Evolutionary conservation across 768 basidiomycete species (phyloP).

Genomic region (Fomitopsis serialis): DNA sequence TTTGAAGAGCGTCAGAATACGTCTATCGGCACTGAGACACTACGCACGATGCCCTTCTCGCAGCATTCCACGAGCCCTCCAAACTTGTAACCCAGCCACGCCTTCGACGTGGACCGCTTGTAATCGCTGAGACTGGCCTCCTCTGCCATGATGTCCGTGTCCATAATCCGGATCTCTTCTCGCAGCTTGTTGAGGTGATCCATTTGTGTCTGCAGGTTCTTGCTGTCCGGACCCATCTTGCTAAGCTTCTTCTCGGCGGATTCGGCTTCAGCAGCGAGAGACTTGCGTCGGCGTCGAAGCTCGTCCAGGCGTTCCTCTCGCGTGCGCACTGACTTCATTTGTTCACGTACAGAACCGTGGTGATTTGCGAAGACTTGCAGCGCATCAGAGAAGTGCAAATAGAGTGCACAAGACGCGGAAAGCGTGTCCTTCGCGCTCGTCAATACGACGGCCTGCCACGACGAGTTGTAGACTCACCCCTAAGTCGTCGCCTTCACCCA

Average conservation of each 20-base stretch:
- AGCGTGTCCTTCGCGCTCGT: slow-evolving; percentile 57
- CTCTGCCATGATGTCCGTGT: slow-evolving; percentile 78
- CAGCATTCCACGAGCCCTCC: slow-evolving; percentile 80
- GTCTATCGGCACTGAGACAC: neutral
- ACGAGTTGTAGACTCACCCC: slow-evolving; percentile 42
- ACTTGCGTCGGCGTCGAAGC: slow-evolving; percentile 62
- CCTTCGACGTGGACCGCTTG: slow-evolving; percentile 65
- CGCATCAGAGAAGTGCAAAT: slow-evolving; percentile 62
- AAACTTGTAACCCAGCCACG: slow-evolving; percentile 81
- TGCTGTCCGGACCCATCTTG: slow-evolving; percentile 89
- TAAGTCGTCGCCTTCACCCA: slow-evolving; percentile 80
- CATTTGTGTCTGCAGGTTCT: slow-evolving; percentile 70
- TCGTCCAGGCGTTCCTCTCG: slow-evolving; percentile 82
- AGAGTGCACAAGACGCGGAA: slow-evolving; percentile 59
- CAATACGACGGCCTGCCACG: neutral
- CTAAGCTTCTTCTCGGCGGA: slow-evolving; percentile 81
- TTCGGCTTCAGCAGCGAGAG: slow-evolving; percentile 67
- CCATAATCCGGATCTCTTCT: slow-evolving; percentile 72
- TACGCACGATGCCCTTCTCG: slow-evolving; percentile 62
- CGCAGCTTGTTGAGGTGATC: slow-evolving; percentile 65
- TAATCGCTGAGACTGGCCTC: slow-evolving; percentile 79
- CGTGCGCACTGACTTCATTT: slow-evolving; percentile 79
- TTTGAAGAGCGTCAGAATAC: slow-evolving; percentile 17
- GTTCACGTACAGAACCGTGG: slow-evolving; percentile 60
- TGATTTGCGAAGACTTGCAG: slow-evolving; percentile 66